These are phyloP conservation scores for Ogataea neopini DNA, from an alignment of 805 yeast genomes.

Conservation along the genomic window DNA sequence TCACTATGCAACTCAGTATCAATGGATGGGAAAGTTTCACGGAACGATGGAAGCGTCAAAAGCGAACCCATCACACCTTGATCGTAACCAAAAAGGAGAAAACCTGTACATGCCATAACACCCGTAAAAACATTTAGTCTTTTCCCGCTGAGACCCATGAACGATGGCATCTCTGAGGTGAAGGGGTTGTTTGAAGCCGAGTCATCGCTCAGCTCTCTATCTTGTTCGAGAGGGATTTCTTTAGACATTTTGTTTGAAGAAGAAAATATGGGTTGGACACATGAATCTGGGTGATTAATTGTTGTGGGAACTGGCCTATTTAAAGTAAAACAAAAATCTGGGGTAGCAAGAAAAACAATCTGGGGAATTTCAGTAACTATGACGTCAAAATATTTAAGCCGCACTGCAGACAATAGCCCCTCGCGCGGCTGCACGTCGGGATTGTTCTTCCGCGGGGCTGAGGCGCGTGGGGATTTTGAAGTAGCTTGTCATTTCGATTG, in stretches of 20 bases:
- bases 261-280: no score
- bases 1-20: conserved; percentile 21
- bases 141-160: conserved; percentile 22
- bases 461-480: not conserved
- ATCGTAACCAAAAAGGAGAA: conserved; percentile 49
- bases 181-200: not conserved
- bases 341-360: not conserved
- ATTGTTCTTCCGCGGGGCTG: not conserved
- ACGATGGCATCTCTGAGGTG: conserved; percentile 5
- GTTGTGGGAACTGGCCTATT: not conserved
- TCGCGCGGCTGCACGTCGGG: not conserved
- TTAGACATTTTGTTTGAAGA: not conserved
- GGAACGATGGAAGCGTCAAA: conserved; percentile 26
- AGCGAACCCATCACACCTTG: conserved; percentile 51
- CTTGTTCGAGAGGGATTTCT: not conserved
- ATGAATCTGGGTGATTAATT: no score
- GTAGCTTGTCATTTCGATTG: not conserved
- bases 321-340: not conserved
- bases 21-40: conserved; percentile 27
- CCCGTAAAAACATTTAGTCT: conserved; percentile 20
- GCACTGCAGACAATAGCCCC: not conserved
- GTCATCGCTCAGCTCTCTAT: not conserved
- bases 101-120: conserved; percentile 34
- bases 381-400: conserved; percentile 3
- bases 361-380: not conserved